These are phyloP conservation scores for Phalaenopsis equestris DNA, from an alignment of 106 monocot species.

Conservation along the genomic window DNA sequence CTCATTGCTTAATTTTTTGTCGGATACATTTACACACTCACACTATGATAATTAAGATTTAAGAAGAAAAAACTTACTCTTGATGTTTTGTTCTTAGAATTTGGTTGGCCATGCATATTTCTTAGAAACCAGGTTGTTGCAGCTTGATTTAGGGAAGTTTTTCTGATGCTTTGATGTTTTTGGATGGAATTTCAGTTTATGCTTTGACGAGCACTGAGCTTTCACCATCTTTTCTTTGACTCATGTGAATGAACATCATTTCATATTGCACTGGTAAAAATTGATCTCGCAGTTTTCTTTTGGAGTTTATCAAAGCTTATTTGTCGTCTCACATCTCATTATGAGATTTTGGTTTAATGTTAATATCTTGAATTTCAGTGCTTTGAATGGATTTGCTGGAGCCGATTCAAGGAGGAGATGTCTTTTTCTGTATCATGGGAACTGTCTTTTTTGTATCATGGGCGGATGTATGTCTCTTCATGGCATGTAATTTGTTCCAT, in stretches of 20 bases:
- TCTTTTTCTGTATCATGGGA: conserved; percentile 67
- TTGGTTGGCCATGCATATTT: too few species aligned
- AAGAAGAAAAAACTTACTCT: too few species aligned
- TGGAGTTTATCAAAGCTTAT: neutral
- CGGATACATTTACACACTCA: too few species aligned
- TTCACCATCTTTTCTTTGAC: too few species aligned
- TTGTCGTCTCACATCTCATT: neutral
- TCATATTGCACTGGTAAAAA: neutral
- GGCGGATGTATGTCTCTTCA: conserved; percentile 92
- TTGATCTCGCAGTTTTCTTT: neutral
- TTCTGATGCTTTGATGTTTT: too few species aligned
- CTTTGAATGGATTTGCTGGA: conserved; percentile 61
- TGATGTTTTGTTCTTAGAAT: too few species aligned
- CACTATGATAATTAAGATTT: too few species aligned
- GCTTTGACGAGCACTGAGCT: too few species aligned
- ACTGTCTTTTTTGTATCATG: conserved; percentile 97
- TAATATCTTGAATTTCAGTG: conserved; percentile 22
- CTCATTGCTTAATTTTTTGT: too few species aligned
- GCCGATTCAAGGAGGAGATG: conserved; percentile 71
- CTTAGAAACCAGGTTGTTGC: too few species aligned
- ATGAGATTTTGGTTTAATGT: neutral
- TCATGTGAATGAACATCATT: neutral
- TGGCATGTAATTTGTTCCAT: conserved; percentile 98
- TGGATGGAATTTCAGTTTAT: too few species aligned
- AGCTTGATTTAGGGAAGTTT: too few species aligned